phyloP scores from a whole-genome alignment of 805 yeast species.

The Metschnikowia peoriensis region DNA sequence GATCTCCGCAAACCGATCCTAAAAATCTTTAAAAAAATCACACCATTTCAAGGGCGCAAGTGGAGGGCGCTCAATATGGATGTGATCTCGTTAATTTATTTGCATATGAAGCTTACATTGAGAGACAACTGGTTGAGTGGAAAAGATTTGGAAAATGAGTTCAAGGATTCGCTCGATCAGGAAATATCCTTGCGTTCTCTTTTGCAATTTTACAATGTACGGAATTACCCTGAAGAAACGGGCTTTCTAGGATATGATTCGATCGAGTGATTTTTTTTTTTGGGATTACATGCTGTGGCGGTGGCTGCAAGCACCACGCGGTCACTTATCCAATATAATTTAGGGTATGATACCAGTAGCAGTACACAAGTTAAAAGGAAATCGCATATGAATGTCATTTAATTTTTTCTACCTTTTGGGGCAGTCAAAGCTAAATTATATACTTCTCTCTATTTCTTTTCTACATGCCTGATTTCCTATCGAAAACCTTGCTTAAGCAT shows the following conservation, averaged over 20 bases:
- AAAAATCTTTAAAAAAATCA: conserved; percentile 70
- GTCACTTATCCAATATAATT: too few relatives aligned
- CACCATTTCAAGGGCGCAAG: conserved; percentile 89
- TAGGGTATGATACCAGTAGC: too few relatives aligned
- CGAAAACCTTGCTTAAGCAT: too few relatives aligned
- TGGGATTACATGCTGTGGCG: neutral
- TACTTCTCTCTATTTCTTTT: too few relatives aligned
- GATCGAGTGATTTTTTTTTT: too few relatives aligned
- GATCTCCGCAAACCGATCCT: conserved; percentile 67
- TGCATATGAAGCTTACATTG: conserved; percentile 68
- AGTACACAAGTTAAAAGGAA: too few relatives aligned
- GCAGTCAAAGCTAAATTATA: too few relatives aligned
- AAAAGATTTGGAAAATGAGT: conserved; percentile 69
- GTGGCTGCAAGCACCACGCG: neutral
- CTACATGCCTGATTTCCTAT: too few relatives aligned
- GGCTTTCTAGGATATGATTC: conserved; percentile 50
- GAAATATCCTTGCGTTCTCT: conserved; percentile 81
- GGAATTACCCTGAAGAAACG: conserved; percentile 55
- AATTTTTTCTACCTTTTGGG: too few relatives aligned
- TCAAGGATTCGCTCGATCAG: conserved; percentile 76
- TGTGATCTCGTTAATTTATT: conserved; percentile 78
- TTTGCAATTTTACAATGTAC: conserved; percentile 69
- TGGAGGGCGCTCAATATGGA: conserved; percentile 96
- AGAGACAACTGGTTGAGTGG: conserved; percentile 89
- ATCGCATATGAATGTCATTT: too few relatives aligned